These are phyloP conservation scores for Eucalyptus victrix DNA, from an alignment of 345 rosid genomes.

Conservation along the genomic window DNA sequence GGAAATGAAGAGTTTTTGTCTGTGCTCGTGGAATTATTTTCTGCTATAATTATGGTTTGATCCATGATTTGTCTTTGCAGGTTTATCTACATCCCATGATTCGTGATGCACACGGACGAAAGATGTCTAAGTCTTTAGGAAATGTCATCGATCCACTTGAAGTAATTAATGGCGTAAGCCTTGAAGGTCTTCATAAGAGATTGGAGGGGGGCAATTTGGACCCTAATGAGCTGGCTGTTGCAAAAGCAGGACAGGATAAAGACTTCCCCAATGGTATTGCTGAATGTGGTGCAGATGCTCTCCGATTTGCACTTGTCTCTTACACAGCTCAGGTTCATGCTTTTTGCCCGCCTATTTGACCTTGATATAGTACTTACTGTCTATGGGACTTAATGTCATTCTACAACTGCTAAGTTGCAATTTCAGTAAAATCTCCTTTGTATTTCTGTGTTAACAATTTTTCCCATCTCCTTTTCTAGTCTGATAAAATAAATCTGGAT, in stretches of 20 bases:
- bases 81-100: slow-evolving; percentile 95
- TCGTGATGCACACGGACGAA: slow-evolving; percentile 97
- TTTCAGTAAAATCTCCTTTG: background rate
- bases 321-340: slow-evolving; percentile 86
- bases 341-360: background rate
- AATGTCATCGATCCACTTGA: slow-evolving; percentile 95
- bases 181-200: slow-evolving; percentile 77
- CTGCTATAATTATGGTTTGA: background rate
- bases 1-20: background rate
- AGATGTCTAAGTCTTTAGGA: slow-evolving; percentile 92
- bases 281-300: slow-evolving; percentile 98
- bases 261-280: slow-evolving; percentile 89
- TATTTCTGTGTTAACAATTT: background rate
- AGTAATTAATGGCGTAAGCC: slow-evolving; percentile 74
- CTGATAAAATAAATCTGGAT: slow-evolving; percentile 93
- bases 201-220: slow-evolving; percentile 84
- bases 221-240: slow-evolving; percentile 46
- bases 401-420: background rate
- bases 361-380: background rate
- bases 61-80: slow-evolving; percentile 14
- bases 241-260: slow-evolving; percentile 70
- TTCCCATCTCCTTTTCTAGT: slow-evolving; percentile 27
- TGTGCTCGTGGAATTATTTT: background rate
- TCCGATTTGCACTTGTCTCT: slow-evolving; percentile 89
- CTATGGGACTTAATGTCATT: background rate